Percentiles rank a stretch among this genome's conserved stretches.
Conservation (phyloP, 1,284 basidiomycete species). For the Stygiomarasmius scandens region DNA sequence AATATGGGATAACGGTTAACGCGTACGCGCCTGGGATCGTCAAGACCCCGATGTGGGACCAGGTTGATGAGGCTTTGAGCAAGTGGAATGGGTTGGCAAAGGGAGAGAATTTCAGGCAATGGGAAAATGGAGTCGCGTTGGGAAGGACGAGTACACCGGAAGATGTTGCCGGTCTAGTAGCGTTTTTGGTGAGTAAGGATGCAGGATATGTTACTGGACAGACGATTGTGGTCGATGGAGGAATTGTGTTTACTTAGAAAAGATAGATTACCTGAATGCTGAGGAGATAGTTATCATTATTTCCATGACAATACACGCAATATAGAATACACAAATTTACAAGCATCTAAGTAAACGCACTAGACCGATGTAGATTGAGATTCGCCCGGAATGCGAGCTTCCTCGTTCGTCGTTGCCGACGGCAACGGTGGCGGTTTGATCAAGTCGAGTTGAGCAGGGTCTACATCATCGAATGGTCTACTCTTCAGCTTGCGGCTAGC, state of each 20-base stretch:
- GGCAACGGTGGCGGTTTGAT: not conserved
- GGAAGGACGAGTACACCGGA: constrained; percentile 15
- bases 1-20: constrained; percentile 17
- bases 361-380: too few relatives aligned
- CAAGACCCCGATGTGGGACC: constrained; percentile 16
- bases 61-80: constrained; percentile 10
- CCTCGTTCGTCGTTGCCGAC: too few relatives aligned
- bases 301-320: not conserved
- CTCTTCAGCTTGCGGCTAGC: constrained; percentile 15
- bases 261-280: too few relatives aligned
- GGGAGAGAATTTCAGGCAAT: constrained; percentile 10
- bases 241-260: constrained; percentile 11
- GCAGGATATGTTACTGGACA: constrained; percentile 18
- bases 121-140: constrained; percentile 5
- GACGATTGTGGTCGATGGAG: constrained; percentile 16
- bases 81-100: constrained; percentile 11
- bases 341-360: not conserved
- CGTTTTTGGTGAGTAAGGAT: constrained; percentile 16
- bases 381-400: too few relatives aligned
- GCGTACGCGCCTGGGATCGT: constrained; percentile 17
- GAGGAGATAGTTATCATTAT: too few relatives aligned
- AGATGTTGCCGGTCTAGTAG: constrained; percentile 15
- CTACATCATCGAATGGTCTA: constrained; percentile 14
- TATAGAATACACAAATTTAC: not conserved
- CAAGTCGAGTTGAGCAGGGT: constrained; percentile 13